These are phyloP conservation scores for Podospora appendiculata DNA, from an alignment of 495 filamentous ascomycete species.

Conservation along the genomic window DNA sequence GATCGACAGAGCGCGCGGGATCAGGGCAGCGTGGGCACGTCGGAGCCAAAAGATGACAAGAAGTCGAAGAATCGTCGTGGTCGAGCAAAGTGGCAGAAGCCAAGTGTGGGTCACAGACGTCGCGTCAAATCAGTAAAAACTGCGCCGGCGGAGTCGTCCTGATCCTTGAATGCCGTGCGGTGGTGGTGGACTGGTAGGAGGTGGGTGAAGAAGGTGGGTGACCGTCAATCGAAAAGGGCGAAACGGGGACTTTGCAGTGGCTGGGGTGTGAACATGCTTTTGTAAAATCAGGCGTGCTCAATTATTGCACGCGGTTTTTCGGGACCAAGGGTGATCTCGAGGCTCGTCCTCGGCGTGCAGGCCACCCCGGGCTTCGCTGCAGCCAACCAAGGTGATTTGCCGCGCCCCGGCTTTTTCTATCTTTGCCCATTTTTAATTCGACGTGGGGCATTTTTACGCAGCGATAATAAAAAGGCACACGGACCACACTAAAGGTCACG, in stretches of 20 bases:
- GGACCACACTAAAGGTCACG: neutral
- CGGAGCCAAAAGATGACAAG: too few relatives aligned
- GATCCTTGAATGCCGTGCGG: neutral
- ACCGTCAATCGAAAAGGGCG: neutral
- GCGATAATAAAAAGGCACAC: too few relatives aligned
- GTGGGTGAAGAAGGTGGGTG: neutral
- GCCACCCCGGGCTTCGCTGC: neutral
- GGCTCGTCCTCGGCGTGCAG: neutral
- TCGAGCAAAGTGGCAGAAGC: too few relatives aligned
- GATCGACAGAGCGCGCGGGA: too few relatives aligned
- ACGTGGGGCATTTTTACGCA: too few relatives aligned
- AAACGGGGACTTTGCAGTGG: neutral
- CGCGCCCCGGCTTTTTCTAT: conserved; percentile 2
- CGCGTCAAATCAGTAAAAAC: too few relatives aligned
- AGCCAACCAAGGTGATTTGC: conserved; percentile 3
- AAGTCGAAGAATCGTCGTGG: too few relatives aligned
- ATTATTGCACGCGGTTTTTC: conserved; percentile 1
- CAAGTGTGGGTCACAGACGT: too few relatives aligned
- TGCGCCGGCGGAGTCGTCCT: neutral
- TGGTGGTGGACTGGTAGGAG: neutral
- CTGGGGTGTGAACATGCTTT: conserved; percentile 8
- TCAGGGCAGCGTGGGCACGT: too few relatives aligned
- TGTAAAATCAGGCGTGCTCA: conserved; percentile 16
- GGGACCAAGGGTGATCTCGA: conserved; percentile 1
- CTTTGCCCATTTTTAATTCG: conserved; percentile 10